These are phyloP conservation scores for Raffaelea ambrosiae DNA, from an alignment of 2,329 filamentous ascomycete genomes.

Conservation along the genomic window DNA sequence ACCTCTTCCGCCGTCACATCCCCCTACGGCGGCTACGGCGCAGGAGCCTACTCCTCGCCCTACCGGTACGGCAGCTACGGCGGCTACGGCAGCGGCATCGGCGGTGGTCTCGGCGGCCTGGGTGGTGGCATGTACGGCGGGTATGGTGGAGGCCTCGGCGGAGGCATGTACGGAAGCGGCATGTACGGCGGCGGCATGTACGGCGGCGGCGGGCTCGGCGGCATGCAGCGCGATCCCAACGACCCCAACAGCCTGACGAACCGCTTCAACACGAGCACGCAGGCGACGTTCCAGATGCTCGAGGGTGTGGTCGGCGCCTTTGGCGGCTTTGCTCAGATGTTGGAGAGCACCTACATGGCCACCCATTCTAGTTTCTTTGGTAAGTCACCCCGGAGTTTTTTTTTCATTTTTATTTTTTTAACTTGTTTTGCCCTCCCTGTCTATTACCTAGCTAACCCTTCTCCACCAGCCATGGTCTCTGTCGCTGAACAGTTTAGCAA, in stretches of 20 bases:
- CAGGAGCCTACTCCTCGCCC: conserved; percentile 24
- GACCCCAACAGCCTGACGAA: conserved; percentile 93
- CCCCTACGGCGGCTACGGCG: conserved; percentile 22
- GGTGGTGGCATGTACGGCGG: conserved; percentile 29
- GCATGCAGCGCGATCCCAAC: conserved; percentile 55
- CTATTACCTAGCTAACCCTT: conserved; percentile 7
- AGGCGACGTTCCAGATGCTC: conserved; percentile 96
- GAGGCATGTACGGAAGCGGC: conserved; percentile 40
- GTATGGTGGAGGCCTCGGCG: conserved; percentile 20
- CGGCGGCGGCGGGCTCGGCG: conserved; percentile 34
- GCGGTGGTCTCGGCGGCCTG: conserved; percentile 10
- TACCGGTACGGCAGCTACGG: conserved; percentile 33
- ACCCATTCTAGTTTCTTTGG: conserved; percentile 98
- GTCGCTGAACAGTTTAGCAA: conserved; percentile 97
- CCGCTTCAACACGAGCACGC: conserved; percentile 88
- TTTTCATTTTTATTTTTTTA: not conserved
- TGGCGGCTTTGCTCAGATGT: conserved; percentile 96
- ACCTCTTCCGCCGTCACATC: conserved; percentile 20
- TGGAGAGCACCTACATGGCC: conserved; percentile 99
- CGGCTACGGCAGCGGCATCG: conserved; percentile 34
- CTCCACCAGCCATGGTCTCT: conserved; percentile 78
- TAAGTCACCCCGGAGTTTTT: too few species aligned
- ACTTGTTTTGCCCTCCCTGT: conserved; percentile 4
- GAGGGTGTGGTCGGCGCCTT: conserved; percentile 96
- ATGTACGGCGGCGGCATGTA: conserved; percentile 46